Conservation (phyloP, 1,284 basidiomycete species). For the Termitomyces sp. region DNA sequence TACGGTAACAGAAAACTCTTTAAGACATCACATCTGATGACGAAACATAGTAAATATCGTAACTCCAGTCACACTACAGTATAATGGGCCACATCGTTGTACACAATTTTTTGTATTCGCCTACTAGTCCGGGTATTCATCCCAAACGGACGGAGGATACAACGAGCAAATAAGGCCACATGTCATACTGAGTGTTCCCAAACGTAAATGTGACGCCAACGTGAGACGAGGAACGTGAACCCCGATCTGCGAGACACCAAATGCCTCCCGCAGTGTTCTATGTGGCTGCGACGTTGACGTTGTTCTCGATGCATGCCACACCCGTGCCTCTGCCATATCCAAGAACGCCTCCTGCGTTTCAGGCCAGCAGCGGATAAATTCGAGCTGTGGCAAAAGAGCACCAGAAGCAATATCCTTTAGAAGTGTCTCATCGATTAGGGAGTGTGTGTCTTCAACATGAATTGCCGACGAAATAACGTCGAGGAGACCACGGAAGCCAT, state of each 20-base stretch:
- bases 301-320: neutral
- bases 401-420: neutral
- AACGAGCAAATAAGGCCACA: constrained; percentile 1
- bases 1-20: no score
- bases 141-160: constrained; percentile 1
- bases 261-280: constrained; percentile 4
- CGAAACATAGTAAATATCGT: no score
- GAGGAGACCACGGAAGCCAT: neutral
- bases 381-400: constrained; percentile 1
- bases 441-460: constrained; percentile 1
- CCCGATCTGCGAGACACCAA: constrained; percentile 1
- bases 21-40: no score
- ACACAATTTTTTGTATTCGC: neutral
- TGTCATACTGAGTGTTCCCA: neutral
- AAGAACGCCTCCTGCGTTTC: constrained; percentile 4
- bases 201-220: neutral
- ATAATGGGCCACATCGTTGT: no score
- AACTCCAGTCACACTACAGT: no score
- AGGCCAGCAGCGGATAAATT: constrained; percentile 4
- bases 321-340: constrained; percentile 6
- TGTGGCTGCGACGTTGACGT: no score
- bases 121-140: neutral
- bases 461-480: neutral
- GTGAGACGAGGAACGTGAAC: neutral
- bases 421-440: neutral